Evolutionary conservation across 1,284 basidiomycete species (phyloP).

Genomic region (Thecaphora thlaspeos): DNA sequence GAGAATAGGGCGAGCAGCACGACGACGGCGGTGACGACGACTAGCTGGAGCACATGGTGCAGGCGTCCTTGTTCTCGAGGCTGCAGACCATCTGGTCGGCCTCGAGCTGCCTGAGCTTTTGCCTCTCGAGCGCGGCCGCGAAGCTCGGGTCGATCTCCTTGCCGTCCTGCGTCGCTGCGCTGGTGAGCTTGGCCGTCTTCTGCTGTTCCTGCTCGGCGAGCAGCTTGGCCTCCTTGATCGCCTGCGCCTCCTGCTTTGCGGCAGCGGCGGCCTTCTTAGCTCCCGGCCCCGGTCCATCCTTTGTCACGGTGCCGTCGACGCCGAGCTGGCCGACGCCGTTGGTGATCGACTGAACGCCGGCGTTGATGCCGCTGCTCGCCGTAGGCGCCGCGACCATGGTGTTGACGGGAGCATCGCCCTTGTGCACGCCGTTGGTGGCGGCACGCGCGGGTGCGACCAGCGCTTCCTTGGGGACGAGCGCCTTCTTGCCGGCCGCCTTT

Average conservation of each 20-base stretch:
- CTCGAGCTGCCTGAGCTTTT: conserved; percentile 73
- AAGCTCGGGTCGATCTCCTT: conserved; percentile 71
- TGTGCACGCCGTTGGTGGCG: background rate
- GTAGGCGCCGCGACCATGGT: conserved; percentile 12
- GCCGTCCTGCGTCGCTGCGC: conserved; percentile 7
- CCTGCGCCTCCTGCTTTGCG: conserved; percentile 18
- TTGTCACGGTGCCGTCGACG: conserved; percentile 50
- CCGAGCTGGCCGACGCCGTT: conserved; percentile 47
- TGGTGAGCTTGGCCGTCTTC: conserved; percentile 21
- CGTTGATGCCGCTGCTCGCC: background rate
- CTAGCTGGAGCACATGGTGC: conserved; percentile 55
- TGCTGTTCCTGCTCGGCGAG: conserved; percentile 63
- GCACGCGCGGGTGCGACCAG: too few relatives aligned
- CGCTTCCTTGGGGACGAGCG: conserved; percentile 7
- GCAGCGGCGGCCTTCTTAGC: background rate
- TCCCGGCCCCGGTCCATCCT: conserved; percentile 44
- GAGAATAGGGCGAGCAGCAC: background rate
- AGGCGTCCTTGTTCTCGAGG: conserved; percentile 72
- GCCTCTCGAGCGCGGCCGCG: conserved; percentile 73
- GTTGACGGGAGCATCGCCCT: conserved; percentile 5
- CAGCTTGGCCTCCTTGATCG: conserved; percentile 60
- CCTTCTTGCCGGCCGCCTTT: conserved; percentile 61
- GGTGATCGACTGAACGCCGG: conserved; percentile 10
- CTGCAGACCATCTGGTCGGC: conserved; percentile 78
- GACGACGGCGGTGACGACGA: background rate